phyloP scores from a whole-genome alignment of 2,329 filamentous ascomycete genomes.

The Cladorrhinum sp. region DNA sequence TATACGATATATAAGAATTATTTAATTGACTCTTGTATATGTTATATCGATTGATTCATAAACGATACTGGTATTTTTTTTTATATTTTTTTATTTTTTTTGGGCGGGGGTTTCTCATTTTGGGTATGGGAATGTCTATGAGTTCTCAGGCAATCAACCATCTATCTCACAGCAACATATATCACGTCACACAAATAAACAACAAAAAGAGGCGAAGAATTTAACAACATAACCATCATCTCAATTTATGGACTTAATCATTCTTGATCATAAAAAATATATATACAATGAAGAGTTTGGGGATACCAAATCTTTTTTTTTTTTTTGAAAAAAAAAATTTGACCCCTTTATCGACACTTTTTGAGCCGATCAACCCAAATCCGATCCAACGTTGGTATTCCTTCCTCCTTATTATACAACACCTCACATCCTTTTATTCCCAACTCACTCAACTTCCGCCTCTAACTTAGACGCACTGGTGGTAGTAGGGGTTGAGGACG shows the following conservation, averaged over 20 bases:
- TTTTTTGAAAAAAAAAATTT: no score
- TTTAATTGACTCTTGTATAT: neutral
- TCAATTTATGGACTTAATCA: neutral
- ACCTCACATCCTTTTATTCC: neutral
- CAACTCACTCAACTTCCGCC: neutral
- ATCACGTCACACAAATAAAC: neutral
- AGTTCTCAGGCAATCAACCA: no score
- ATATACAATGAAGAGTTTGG: neutral
- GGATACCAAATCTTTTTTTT: no score
- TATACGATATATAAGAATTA: constrained; percentile 16
- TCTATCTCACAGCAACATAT: neutral
- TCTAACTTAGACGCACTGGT: constrained; percentile 25
- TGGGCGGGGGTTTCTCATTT: no score
- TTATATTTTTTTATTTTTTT: no score
- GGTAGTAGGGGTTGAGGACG: constrained; percentile 22
- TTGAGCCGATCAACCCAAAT: neutral
- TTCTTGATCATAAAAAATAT: neutral
- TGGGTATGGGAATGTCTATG: no score
- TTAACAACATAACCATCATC: neutral
- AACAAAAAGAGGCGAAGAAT: neutral
- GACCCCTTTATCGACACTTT: neutral
- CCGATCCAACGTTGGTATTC: neutral
- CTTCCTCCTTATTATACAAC: neutral
- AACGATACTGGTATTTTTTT: no score
- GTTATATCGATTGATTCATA: no score